Conservation (phyloP, 768 basidiomycete genomes). For the Boletus rubescentipes region DNA sequence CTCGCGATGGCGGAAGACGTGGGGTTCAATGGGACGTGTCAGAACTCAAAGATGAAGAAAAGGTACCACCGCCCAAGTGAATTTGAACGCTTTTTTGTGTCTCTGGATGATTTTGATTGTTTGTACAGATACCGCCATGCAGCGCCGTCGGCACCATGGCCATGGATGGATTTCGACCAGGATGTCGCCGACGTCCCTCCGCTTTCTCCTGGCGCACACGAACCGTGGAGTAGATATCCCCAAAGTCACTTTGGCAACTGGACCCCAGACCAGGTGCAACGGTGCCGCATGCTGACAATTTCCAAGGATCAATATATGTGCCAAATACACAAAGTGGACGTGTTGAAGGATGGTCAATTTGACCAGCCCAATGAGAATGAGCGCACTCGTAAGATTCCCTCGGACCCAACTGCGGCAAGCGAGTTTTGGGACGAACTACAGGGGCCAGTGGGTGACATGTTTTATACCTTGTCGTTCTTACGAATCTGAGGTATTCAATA, state of each 20-base stretch:
- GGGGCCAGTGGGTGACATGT: slow-evolving; percentile 19
- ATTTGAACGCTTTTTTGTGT: not conserved
- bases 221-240: slow-evolving; percentile 43
- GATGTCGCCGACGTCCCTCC: slow-evolving; percentile 17
- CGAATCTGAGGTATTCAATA: slow-evolving; percentile 8
- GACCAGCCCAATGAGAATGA: slow-evolving; percentile 4
- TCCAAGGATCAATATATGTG: slow-evolving; percentile 14
- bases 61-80: slow-evolving; percentile 29
- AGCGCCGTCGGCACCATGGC: slow-evolving; percentile 42
- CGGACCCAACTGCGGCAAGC: slow-evolving; percentile 5
- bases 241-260: slow-evolving; percentile 56
- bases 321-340: slow-evolving; percentile 24
- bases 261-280: slow-evolving; percentile 43
- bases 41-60: slow-evolving; percentile 4
- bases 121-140: slow-evolving; percentile 35
- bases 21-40: slow-evolving; percentile 9
- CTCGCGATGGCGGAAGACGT: not conserved
- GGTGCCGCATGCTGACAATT: slow-evolving; percentile 34
- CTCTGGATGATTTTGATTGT: slow-evolving; percentile 18
- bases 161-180: slow-evolving; percentile 39
- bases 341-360: slow-evolving; percentile 16
- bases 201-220: not conserved
- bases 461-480: not conserved
- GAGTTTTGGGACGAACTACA: slow-evolving; percentile 33
- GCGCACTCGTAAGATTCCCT: slow-evolving; percentile 13